Evolutionary conservation across 2,329 filamentous ascomycete genomes (phyloP).

Genomic region (Curvularia eragrostidis): DNA sequence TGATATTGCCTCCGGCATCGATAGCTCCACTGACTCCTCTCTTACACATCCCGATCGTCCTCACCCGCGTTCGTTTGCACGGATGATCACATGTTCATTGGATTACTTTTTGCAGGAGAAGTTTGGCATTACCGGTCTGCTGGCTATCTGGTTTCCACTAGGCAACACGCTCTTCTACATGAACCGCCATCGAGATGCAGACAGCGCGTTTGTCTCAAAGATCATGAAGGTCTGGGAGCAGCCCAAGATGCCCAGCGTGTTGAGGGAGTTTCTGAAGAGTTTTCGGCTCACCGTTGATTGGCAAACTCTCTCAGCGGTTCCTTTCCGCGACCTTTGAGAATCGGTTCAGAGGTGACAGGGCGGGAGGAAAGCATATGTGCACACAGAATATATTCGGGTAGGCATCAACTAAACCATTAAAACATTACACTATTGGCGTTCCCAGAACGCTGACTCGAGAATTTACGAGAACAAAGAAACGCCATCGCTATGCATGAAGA

Average conservation of each 20-base stretch:
- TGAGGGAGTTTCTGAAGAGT: slow-evolving; percentile 33
- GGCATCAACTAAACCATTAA: background rate
- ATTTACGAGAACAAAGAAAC: background rate
- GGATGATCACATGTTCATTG: slow-evolving; percentile 31
- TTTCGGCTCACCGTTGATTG: slow-evolving; percentile 19
- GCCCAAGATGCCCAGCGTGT: slow-evolving; percentile 26
- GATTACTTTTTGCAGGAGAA: slow-evolving; percentile 34
- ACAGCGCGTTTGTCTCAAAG: slow-evolving; percentile 25
- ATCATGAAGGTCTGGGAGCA: slow-evolving; percentile 22
- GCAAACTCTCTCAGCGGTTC: slow-evolving; percentile 6
- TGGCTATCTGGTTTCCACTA: slow-evolving; percentile 30
- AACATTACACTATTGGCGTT: slow-evolving; percentile 2
- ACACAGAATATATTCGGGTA: background rate
- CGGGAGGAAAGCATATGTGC: background rate
- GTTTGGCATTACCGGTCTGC: slow-evolving; percentile 29
- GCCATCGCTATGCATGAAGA: slow-evolving; percentile 10
- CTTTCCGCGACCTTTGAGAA: slow-evolving; percentile 2
- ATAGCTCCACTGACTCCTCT: slow-evolving; percentile 10
- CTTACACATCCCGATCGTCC: slow-evolving; percentile 23
- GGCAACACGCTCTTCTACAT: slow-evolving; percentile 31
- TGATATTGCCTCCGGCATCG: slow-evolving; percentile 21
- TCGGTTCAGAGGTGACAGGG: background rate
- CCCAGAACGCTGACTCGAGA: background rate
- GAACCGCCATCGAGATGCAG: slow-evolving; percentile 17
- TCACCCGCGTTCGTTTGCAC: slow-evolving; percentile 33